phyloP scores from a whole-genome alignment of 208 protist genomes.

The Trypanosoma boissoni region DNA sequence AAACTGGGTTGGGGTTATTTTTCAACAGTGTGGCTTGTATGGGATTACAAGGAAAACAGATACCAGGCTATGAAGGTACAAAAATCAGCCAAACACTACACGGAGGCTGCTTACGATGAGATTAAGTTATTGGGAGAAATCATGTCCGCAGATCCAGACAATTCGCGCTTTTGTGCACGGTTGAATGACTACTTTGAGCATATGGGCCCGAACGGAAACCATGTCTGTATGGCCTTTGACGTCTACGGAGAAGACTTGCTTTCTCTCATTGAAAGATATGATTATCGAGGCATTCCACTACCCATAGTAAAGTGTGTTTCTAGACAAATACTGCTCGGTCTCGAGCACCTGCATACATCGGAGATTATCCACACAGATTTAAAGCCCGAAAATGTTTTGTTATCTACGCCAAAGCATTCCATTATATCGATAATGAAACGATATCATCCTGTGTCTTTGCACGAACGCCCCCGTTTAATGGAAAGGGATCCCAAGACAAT shows the following conservation, averaged over 20 bases:
- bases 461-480: slow-evolving; percentile 70
- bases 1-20: slow-evolving; percentile 99
- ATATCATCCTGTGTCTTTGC: slow-evolving; percentile 68
- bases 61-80: slow-evolving; percentile 85
- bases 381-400: slow-evolving; percentile 96
- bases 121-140: slow-evolving; percentile 80
- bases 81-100: slow-evolving; percentile 76
- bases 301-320: slow-evolving; percentile 93
- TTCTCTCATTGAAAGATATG: slow-evolving; percentile 93
- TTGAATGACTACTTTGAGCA: slow-evolving; percentile 91
- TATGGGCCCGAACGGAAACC: slow-evolving; percentile 78
- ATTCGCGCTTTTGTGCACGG: slow-evolving; percentile 61
- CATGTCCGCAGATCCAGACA: slow-evolving; percentile 74
- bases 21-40: slow-evolving; percentile 98
- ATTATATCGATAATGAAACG: slow-evolving; percentile 87
- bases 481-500: slow-evolving; percentile 85
- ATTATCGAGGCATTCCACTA: slow-evolving; percentile 95
- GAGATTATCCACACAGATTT: slow-evolving; percentile 97
- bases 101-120: slow-evolving; percentile 79
- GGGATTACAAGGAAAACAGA: slow-evolving; percentile 94
- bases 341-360: slow-evolving; percentile 94
- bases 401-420: slow-evolving; percentile 81
- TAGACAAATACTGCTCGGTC: slow-evolving; percentile 81
- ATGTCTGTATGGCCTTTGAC: slow-evolving; percentile 98
- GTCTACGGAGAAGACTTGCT: slow-evolving; percentile 96